Evolutionary conservation across 2,329 filamentous ascomycete genomes (phyloP), one percentile per base, ranked within the genome.

Genomic region (Xylaria digitata): DNA sequence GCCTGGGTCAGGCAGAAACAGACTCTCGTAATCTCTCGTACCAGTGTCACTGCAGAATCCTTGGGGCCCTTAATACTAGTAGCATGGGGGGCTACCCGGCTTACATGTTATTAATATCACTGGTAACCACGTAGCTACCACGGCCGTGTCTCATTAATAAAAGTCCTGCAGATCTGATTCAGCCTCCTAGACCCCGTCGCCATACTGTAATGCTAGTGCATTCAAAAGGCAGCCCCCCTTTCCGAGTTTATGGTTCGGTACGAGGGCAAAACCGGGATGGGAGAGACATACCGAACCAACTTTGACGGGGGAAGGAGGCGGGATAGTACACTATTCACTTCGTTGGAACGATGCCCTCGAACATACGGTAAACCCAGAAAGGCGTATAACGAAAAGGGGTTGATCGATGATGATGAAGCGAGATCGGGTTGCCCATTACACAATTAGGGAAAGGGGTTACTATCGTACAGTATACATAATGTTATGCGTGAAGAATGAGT

Each of bases 131-230:
- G n/a, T 7, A 19, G 15, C 49, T 59, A 26, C 9, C 21, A 49
- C 15, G 11, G 26, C 40, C 52, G 42, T 42, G 42, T 55, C 6
- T 26, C 21, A 17, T 43, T 8, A 46, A 42, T 30, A 34, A 15
- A 50, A 65, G 34, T 26, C 26, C 57, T 61, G 53, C 23, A 63
- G 46, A 58, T 52, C 43, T 42, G 6, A 15, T 21, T 46, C 42
- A 50, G 45, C 46, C 50, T 64, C 52, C 7, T 45, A 8, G 3
- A 3, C 23, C 54, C 40, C 19, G 3, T 43, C 19, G 5, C 30
- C 4, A 55, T 23, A n/a, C 19, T 48, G 30, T 21, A 32, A 42
- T 60, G 49, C 11, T 37, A 45, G 45, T 34, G 21, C 6, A 48
- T 46, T 42, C n/a, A 37, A 19, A 23, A 23, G 11, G 3, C 26